These are phyloP conservation scores for Blastomyces silverae DNA, from an alignment of 2,329 filamentous ascomycete genomes.

Conservation along the genomic window DNA sequence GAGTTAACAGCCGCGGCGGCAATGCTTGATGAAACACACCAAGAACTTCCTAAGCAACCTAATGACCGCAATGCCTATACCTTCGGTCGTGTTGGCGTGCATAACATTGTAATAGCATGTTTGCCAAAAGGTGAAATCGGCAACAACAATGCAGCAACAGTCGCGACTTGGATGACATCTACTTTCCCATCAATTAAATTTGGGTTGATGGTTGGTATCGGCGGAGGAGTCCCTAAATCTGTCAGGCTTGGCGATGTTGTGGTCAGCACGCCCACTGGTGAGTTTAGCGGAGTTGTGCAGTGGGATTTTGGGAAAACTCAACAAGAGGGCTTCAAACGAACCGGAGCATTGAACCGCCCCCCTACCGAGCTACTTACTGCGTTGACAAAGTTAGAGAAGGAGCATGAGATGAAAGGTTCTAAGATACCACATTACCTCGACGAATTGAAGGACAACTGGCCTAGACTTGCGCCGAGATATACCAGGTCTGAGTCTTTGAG, in stretches of 20 bases:
- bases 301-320: constrained; percentile 27
- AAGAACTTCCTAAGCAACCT: background rate
- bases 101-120: constrained; percentile 34
- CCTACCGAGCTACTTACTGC: constrained; percentile 3
- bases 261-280: constrained; percentile 16
- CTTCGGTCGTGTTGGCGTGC: constrained; percentile 19
- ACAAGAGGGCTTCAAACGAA: constrained; percentile 1
- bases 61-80: constrained; percentile 15
- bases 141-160: constrained; percentile 21
- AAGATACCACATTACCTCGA: constrained; percentile 4
- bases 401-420: constrained; percentile 3
- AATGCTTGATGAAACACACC: constrained; percentile 19
- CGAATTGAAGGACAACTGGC: constrained; percentile 1
- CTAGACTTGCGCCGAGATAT: constrained; percentile 3
- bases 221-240: constrained; percentile 26
- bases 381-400: background rate
- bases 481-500: background rate
- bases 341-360: constrained; percentile 7
- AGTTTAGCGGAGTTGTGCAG: constrained; percentile 22
- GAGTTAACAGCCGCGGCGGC: constrained; percentile 16
- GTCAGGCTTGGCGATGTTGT: constrained; percentile 19
- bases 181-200: constrained; percentile 22
- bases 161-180: constrained; percentile 19
- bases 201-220: constrained; percentile 43
- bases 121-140: constrained; percentile 32